Percentiles rank a stretch among this genome's conserved stretches.
Evolutionary conservation across 768 basidiomycete species (phyloP).

Genomic region (Leccinellum albellum): DNA sequence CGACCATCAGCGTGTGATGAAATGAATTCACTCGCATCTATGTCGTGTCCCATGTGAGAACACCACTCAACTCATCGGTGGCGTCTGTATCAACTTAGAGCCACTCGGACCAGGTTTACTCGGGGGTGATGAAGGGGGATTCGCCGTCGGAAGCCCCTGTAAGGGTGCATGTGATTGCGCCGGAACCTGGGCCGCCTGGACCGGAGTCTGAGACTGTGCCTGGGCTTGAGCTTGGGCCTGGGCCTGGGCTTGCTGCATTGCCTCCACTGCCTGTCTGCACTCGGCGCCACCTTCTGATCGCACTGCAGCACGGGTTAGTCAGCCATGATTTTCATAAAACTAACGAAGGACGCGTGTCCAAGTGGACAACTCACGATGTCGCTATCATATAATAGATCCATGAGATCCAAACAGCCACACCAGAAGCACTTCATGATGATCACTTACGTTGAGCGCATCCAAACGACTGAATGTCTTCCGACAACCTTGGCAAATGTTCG

Average conservation of each 20-base stretch:
- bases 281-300: slow-evolving; percentile 84
- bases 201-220: slow-evolving; percentile 20
- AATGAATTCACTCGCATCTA: slow-evolving; percentile 16
- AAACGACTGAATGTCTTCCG: slow-evolving; percentile 92
- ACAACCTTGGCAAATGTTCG: slow-evolving; percentile 87
- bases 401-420: slow-evolving; percentile 24
- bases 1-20: slow-evolving; percentile 14
- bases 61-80: slow-evolving; percentile 17
- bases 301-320: slow-evolving; percentile 43
- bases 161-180: slow-evolving; percentile 19
- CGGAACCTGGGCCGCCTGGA: slow-evolving; percentile 20
- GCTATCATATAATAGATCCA: slow-evolving; percentile 40
- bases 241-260: slow-evolving; percentile 32
- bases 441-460: slow-evolving; percentile 90
- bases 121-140: slow-evolving; percentile 17
- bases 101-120: slow-evolving; percentile 26
- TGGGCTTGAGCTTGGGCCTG: slow-evolving; percentile 18
- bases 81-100: slow-evolving; percentile 13
- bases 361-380: slow-evolving; percentile 61
- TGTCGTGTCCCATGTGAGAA: slow-evolving; percentile 9
- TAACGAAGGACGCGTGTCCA: slow-evolving; percentile 19
- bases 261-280: slow-evolving; percentile 49
- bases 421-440: slow-evolving; percentile 29
- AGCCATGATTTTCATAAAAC: slow-evolving; percentile 25
- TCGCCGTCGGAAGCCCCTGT: slow-evolving; percentile 20